Conservation (phyloP, 2,329 filamentous ascomycete genomes). For the Trichoderma atroviride region DNA sequence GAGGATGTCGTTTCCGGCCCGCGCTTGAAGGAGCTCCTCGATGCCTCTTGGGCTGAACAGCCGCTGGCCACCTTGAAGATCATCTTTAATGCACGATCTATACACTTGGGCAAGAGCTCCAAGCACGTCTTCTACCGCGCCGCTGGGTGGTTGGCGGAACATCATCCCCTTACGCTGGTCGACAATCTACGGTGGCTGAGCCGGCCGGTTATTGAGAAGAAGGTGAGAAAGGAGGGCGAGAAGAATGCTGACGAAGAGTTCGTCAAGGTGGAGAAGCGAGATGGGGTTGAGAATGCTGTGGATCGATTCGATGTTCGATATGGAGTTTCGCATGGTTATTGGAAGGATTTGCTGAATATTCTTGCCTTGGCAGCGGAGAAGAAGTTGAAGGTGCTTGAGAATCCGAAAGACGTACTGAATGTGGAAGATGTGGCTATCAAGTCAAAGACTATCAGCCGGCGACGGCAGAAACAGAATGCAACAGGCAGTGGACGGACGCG, state of each 20-base stretch:
- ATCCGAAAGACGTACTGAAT: conserved; percentile 48
- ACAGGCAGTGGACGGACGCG: background rate
- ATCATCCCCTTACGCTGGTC: conserved; percentile 58
- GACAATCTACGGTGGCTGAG: conserved; percentile 58
- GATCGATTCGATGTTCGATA: conserved; percentile 47
- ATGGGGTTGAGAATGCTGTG: conserved; percentile 42
- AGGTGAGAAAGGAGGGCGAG: conserved; percentile 44
- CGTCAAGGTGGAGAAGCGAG: conserved; percentile 38
- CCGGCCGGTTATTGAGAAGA: conserved; percentile 59
- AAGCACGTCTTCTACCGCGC: conserved; percentile 53
- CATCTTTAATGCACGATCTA: conserved; percentile 63
- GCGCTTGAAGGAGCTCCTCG: conserved; percentile 47
- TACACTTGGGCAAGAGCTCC: conserved; percentile 60
- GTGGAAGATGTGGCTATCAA: conserved; percentile 36
- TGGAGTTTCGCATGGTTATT: conserved; percentile 61
- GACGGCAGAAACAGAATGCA: background rate
- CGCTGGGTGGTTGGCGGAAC: conserved; percentile 57
- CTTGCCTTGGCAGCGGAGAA: conserved; percentile 54
- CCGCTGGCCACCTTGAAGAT: conserved; percentile 56
- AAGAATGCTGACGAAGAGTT: conserved; percentile 34
- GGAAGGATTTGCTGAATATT: conserved; percentile 63
- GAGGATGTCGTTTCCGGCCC: conserved; percentile 44
- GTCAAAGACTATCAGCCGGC: background rate
- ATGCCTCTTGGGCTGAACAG: conserved; percentile 54
- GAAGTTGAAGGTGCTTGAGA: conserved; percentile 46